These are phyloP conservation scores for Colletotrichum euphorbiae DNA, from an alignment of 2,329 filamentous ascomycete species.

Conservation along the genomic window DNA sequence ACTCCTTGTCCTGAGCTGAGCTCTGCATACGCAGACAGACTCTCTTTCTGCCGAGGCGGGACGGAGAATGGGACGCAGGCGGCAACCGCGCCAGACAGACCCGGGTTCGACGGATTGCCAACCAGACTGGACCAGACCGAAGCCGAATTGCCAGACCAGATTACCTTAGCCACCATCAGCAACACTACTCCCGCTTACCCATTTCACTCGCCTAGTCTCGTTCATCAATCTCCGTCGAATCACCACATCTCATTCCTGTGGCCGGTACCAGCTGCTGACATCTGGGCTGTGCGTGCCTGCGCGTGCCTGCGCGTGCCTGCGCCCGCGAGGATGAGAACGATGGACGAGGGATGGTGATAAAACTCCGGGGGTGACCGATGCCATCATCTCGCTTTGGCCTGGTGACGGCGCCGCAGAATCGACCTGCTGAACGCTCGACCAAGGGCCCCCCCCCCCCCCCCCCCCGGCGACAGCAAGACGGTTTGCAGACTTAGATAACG, in stretches of 20 bases:
- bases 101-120: no score
- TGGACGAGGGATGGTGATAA: slow-evolving; percentile 19
- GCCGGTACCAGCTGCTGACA: slow-evolving; percentile 35
- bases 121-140: no score
- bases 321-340: slow-evolving; percentile 19
- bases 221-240: slow-evolving; percentile 21
- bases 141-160: slow-evolving; percentile 28
- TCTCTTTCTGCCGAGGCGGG: slow-evolving; percentile 35
- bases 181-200: neutral
- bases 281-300: slow-evolving; percentile 30
- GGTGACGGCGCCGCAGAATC: slow-evolving; percentile 28
- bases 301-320: slow-evolving; percentile 16
- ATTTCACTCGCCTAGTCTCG: slow-evolving; percentile 2
- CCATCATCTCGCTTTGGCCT: slow-evolving; percentile 38
- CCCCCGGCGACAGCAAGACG: slow-evolving; percentile 12
- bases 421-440: slow-evolving; percentile 19
- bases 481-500: slow-evolving; percentile 30
- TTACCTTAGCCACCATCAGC: slow-evolving; percentile 6
- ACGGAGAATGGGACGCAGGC: slow-evolving; percentile 22
- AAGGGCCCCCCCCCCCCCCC: no score
- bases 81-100: slow-evolving; percentile 29
- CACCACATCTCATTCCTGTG: slow-evolving; percentile 25
- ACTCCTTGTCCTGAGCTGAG: slow-evolving; percentile 11
- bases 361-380: slow-evolving; percentile 34
- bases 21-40: slow-evolving; percentile 35